Base-by-base conservation (phyloP, 192 early-diverging fungal species). In the Chytriomyces confervae region DNA sequence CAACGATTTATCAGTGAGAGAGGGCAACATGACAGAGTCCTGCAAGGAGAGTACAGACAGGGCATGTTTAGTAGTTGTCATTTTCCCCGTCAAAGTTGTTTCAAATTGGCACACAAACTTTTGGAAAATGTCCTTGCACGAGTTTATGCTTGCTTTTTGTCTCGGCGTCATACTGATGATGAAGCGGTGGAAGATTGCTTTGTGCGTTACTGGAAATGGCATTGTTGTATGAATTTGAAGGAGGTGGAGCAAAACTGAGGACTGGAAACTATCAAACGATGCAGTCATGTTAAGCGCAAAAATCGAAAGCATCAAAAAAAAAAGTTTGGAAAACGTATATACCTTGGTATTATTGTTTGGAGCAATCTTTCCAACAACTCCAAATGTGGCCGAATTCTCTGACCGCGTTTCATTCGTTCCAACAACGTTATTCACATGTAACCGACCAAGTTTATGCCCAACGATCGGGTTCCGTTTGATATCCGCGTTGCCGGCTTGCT, bases 291-390 rank as follows among this genome's bases (percentile, higher is more conserved):
- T 36, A 36, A 27, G n/a, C 7, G n/a, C 16, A 45, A 20, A n/a
- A n/a, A n/a, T 20, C 11, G 29, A 70, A 53, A 16, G 53, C 2
- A 5, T 68, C 4, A 47, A 46, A 10, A 68, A 46, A 13, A 67
- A 29, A 67, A 29, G 27, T 5, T 1, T 7, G 5, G n/a, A 27
- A 11, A 50, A 57, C 11, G 8, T 50, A 65, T 1, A n/a, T n/a
- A 74, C 72, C 72, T 74, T 74, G 11, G 72, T 74, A 62, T 74
- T 74, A 49, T 74, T 74, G 20, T 20, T 74, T 4, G 72, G 72
- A 11, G 72, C 72, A 63, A 44, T 63, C n/a, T 74, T 74, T 18
- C 72, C 72, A 29, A 74, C 72, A 61, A 74, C 72, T 20, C 72
- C 72, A 62, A 74, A 74, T 61, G 63, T 61, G 7, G 53, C 47